Percentiles rank a stretch among this genome's conserved stretches.
phyloP scores from a whole-genome alignment of 2,329 filamentous ascomycete species.

The Karstenula rhodostoma region DNA sequence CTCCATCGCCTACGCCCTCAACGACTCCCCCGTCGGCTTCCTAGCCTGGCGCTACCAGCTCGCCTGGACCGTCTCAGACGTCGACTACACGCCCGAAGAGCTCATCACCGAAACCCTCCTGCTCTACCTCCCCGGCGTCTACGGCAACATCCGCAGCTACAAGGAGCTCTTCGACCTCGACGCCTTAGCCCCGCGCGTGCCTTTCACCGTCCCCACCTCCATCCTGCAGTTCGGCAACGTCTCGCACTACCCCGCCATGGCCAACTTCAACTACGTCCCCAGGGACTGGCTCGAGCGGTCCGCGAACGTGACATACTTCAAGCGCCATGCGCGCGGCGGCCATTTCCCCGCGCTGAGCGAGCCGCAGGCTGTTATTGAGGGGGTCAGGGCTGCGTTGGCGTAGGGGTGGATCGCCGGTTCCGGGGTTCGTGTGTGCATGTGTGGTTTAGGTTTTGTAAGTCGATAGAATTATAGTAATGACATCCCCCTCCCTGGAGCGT shows the following conservation, averaged over 20 bases:
- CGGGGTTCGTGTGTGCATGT: too few relatives aligned
- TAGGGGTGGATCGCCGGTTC: not conserved
- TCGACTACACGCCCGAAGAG: not conserved
- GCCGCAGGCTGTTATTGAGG: conserved; percentile 8
- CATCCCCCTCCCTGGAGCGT: too few relatives aligned
- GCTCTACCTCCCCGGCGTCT: conserved; percentile 18
- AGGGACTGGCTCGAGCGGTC: conserved; percentile 11
- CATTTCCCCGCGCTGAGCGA: conserved; percentile 12
- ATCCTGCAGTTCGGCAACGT: conserved; percentile 10
- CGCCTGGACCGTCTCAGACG: conserved; percentile 11
- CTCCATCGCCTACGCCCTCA: conserved; percentile 14
- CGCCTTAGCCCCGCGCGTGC: not conserved
- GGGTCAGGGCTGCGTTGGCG: conserved; percentile 4
- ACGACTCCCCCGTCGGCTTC: conserved; percentile 22
- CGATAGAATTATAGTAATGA: too few relatives aligned
- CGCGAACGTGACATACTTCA: conserved; percentile 16
- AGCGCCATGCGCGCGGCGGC: conserved; percentile 8
- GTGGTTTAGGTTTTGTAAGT: too few relatives aligned
- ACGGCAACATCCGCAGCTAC: conserved; percentile 17
- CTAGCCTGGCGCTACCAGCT: conserved; percentile 18
- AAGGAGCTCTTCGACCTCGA: conserved; percentile 10
- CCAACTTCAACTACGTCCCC: conserved; percentile 8
- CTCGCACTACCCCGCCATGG: not conserved
- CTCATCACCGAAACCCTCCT: conserved; percentile 13
- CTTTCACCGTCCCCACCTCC: conserved; percentile 11